Conservation (phyloP, 129 eudicot species). For the Oenanthe sinensis region DNA sequence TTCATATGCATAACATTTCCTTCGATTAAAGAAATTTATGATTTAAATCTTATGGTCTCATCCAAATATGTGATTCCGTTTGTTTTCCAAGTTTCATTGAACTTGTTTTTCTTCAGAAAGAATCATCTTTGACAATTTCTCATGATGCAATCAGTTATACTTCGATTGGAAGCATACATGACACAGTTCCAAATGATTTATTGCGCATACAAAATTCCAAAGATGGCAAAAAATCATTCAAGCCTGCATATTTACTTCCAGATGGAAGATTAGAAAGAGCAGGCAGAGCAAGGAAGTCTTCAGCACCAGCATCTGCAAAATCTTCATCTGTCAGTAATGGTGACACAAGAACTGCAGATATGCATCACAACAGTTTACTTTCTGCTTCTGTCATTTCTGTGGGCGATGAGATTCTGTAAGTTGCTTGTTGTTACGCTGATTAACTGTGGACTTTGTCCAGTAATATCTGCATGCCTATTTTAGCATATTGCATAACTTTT, state of each 20-base stretch:
- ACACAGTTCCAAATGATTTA: slow-evolving; percentile 81
- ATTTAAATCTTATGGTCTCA: neutral
- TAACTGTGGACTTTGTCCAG: neutral
- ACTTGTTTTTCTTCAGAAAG: slow-evolving; percentile 5
- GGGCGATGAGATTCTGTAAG: slow-evolving; percentile 96
- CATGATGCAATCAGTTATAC: slow-evolving; percentile 50
- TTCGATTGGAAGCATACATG: slow-evolving; percentile 91
- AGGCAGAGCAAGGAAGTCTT: slow-evolving; percentile 60
- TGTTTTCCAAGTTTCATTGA: neutral
- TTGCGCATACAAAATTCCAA: slow-evolving; percentile 34
- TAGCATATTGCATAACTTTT: neutral
- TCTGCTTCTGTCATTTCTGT: slow-evolving; percentile 86
- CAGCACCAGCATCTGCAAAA: slow-evolving; percentile 18
- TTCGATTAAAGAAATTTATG: too few species aligned
- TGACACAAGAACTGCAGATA: slow-evolving; percentile 39
- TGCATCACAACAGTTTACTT: slow-evolving; percentile 21
- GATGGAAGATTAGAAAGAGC: slow-evolving; percentile 98
- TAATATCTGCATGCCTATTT: neutral
- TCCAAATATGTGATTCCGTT: neutral
- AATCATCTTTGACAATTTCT: neutral
- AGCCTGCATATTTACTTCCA: slow-evolving; percentile 73
- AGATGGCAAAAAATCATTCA: slow-evolving; percentile 40
- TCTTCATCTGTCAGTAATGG: slow-evolving; percentile 51
- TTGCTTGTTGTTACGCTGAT: slow-evolving; percentile 17
- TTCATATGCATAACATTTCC: too few species aligned